Percentiles rank a stretch among this genome's conserved stretches.
Evolutionary conservation across 2,329 filamentous ascomycete genomes (phyloP).

Genomic region (Fusarium tjaetaba): DNA sequence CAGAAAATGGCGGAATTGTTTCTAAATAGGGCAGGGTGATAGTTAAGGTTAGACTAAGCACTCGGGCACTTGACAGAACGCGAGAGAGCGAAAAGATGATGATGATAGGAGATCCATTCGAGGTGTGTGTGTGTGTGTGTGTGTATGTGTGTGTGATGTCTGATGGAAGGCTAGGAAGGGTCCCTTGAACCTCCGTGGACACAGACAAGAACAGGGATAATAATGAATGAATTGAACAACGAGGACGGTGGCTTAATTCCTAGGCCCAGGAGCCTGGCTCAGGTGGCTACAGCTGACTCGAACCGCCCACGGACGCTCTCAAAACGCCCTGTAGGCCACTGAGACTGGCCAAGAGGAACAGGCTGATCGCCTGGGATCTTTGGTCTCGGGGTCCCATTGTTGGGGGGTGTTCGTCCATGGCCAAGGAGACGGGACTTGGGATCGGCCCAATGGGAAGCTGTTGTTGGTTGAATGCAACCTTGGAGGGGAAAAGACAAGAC

Average conservation of each 20-base stretch:
- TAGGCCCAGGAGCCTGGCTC: slow-evolving; percentile 45
- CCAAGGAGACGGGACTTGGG: slow-evolving; percentile 39
- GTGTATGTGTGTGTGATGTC: neutral
- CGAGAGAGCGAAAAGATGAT: slow-evolving; percentile 12
- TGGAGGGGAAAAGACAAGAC: neutral
- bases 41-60: slow-evolving; percentile 4
- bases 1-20: slow-evolving; percentile 5
- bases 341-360: slow-evolving; percentile 10
- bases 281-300: slow-evolving; percentile 41
- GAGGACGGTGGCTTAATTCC: slow-evolving; percentile 19
- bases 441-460: slow-evolving; percentile 19
- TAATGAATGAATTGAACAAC: neutral
- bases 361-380: slow-evolving; percentile 15
- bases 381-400: slow-evolving; percentile 15
- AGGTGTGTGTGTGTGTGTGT: neutral
- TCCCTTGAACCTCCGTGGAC: neutral
- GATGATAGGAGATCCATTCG: slow-evolving; percentile 12
- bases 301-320: slow-evolving; percentile 31
- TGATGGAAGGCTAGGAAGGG: neutral
- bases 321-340: slow-evolving; percentile 17
- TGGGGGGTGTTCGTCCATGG: slow-evolving; percentile 32
- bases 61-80: slow-evolving; percentile 10
- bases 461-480: slow-evolving; percentile 18
- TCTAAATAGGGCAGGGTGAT: slow-evolving; percentile 5
- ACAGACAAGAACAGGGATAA: slow-evolving; percentile 7